A percentile compares a stretch with the other conserved stretches of the same genome.
Conservation (phyloP, 2,329 filamentous ascomycete species). For the Seiridium cupressi region DNA sequence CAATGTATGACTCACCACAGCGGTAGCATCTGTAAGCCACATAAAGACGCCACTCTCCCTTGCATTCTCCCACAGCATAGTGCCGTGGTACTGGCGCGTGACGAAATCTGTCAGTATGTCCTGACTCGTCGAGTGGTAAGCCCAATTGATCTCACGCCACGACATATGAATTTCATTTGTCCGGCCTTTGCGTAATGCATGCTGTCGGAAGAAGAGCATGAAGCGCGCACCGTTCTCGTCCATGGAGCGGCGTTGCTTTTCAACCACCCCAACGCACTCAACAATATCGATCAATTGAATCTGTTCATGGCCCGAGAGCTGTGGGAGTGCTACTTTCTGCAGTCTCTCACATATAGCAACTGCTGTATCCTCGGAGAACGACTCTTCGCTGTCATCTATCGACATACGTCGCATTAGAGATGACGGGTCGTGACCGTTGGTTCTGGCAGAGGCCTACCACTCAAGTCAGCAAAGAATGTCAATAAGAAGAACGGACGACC, state of each 20-base stretch:
- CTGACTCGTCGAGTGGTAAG: conserved; percentile 80
- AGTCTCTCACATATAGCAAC: conserved; percentile 72
- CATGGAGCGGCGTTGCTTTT: conserved; percentile 83
- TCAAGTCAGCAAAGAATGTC: neutral
- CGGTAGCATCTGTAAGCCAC: conserved; percentile 79
- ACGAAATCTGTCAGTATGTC: conserved; percentile 88
- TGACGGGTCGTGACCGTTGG: conserved; percentile 26
- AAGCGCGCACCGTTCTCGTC: conserved; percentile 88
- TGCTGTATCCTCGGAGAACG: conserved; percentile 71
- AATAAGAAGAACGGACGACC: conserved; percentile 12
- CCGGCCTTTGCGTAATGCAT: conserved; percentile 67
- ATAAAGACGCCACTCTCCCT: conserved; percentile 88
- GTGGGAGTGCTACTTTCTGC: conserved; percentile 70
- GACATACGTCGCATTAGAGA: conserved; percentile 35
- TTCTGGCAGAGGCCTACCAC: conserved; percentile 8
- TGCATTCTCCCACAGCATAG: conserved; percentile 81
- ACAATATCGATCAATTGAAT: conserved; percentile 82
- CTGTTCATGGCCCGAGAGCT: conserved; percentile 82
- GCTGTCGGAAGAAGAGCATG: conserved; percentile 82
- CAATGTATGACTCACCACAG: conserved; percentile 60
- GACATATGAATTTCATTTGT: conserved; percentile 65
- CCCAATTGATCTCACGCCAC: conserved; percentile 82
- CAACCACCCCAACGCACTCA: conserved; percentile 80
- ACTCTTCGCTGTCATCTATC: conserved; percentile 54
- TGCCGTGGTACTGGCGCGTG: conserved; percentile 73